Evolutionary conservation across 768 basidiomycete species (phyloP).

Genomic region (Tubosaeta brunneosetosa): DNA sequence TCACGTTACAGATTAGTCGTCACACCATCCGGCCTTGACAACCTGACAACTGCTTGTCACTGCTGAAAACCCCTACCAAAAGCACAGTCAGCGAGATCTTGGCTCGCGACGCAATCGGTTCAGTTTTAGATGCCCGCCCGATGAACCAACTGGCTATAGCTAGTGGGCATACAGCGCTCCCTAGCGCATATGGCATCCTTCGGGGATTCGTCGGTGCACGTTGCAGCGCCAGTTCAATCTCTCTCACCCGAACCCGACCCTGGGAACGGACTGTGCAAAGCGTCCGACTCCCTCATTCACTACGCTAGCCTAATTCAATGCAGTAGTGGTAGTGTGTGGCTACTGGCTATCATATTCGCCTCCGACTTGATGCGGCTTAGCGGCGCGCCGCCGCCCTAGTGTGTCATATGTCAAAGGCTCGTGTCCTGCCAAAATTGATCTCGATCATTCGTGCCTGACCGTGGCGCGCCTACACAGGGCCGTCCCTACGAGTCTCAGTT

Average conservation of each 20-base stretch:
- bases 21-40: not conserved
- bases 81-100: not conserved
- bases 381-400: not conserved
- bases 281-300: not conserved
- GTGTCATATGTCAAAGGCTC: not conserved
- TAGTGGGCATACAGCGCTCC: not conserved
- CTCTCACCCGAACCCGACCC: not conserved
- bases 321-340: not conserved
- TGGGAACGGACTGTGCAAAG: not conserved
- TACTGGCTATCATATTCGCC: not conserved
- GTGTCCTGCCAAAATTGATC: not conserved
- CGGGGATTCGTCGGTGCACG: constrained; percentile 1
- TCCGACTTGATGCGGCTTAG: not conserved
- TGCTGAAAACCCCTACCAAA: not conserved
- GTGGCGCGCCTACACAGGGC: not conserved
- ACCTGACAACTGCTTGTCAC: not conserved
- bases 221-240: not conserved
- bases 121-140: not conserved
- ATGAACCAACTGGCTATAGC: not conserved
- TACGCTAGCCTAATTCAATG: not conserved
- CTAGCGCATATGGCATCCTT: not conserved
- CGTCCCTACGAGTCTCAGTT: not conserved
- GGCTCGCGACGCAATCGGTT: not conserved
- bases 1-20: not conserved
- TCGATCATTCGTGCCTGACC: constrained; percentile 2